Percentiles rank a stretch among this genome's conserved stretches.
These are phyloP conservation scores for Saturnispora halmiae DNA, from an alignment of 805 yeast species.

Conservation along the genomic window DNA sequence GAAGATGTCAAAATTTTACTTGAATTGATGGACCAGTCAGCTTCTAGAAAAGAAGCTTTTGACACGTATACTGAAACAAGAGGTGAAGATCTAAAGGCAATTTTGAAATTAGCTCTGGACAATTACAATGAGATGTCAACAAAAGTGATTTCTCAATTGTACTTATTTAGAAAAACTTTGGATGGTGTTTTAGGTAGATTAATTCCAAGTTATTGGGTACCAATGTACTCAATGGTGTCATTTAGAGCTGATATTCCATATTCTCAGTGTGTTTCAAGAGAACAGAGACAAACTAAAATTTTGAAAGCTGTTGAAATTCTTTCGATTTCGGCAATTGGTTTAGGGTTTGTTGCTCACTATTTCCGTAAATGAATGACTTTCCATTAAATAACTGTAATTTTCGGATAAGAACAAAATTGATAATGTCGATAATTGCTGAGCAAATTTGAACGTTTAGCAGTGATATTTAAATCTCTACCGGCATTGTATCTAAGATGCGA, in stretches of 20 bases:
- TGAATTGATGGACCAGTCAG: slow-evolving; percentile 34
- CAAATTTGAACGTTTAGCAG: too few relatives aligned
- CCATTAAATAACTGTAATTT: background rate
- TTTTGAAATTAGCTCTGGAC: slow-evolving; percentile 65
- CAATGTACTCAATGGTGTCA: slow-evolving; percentile 87
- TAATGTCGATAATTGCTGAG: too few relatives aligned
- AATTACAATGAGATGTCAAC: slow-evolving; percentile 86
- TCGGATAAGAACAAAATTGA: too few relatives aligned
- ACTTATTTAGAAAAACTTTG: slow-evolving; percentile 54
- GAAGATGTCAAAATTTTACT: slow-evolving; percentile 75
- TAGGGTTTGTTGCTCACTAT: background rate
- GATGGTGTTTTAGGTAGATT: slow-evolving; percentile 56
- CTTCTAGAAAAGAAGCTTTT: slow-evolving; percentile 42
- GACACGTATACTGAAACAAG: slow-evolving; percentile 45
- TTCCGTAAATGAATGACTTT: background rate
- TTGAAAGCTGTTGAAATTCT: slow-evolving; percentile 27
- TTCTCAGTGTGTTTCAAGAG: slow-evolving; percentile 51
- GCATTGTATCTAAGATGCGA: too few relatives aligned
- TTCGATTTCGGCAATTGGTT: background rate
- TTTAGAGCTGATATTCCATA: slow-evolving; percentile 79
- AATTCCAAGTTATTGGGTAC: slow-evolving; percentile 64
- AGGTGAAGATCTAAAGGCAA: slow-evolving; percentile 62
- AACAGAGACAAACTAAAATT: slow-evolving; percentile 45
- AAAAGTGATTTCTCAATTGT: slow-evolving; percentile 54
- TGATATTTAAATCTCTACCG: too few relatives aligned